phyloP scores from a whole-genome alignment of 2,329 filamentous ascomycete species.

The Aspergillus transmontanensis region DNA sequence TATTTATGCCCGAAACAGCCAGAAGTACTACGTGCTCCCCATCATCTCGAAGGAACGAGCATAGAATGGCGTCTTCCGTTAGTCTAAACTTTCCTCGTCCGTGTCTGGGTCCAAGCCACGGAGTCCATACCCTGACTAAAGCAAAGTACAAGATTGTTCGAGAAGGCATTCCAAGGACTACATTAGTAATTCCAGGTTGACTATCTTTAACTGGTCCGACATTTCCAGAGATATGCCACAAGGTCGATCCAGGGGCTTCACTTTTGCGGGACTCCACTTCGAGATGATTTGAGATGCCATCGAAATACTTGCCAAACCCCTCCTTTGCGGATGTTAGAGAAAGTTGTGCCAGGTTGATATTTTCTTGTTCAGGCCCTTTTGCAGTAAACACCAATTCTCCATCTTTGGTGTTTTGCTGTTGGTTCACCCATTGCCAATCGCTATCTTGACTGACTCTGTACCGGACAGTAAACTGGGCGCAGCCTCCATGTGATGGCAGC shows the following conservation, averaged over 20 bases:
- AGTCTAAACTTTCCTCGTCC: slow-evolving; percentile 67
- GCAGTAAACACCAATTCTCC: slow-evolving; percentile 46
- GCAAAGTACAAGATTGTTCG: slow-evolving; percentile 75
- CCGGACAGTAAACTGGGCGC: slow-evolving; percentile 46
- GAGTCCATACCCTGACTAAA: slow-evolving; percentile 74
- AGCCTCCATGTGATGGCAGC: slow-evolving; percentile 30
- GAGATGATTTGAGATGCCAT: slow-evolving; percentile 36
- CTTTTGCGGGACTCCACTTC: slow-evolving; percentile 38
- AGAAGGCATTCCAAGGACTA: slow-evolving; percentile 66
- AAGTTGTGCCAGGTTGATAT: slow-evolving; percentile 2
- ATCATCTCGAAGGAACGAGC: slow-evolving; percentile 72
- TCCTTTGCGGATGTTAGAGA: slow-evolving; percentile 11
- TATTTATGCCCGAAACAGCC: slow-evolving; percentile 72
- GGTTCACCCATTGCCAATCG: slow-evolving; percentile 50
- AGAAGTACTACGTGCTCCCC: slow-evolving; percentile 78
- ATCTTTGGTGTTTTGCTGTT: slow-evolving; percentile 41
- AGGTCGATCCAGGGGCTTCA: slow-evolving; percentile 43
- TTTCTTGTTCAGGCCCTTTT: slow-evolving; percentile 17
- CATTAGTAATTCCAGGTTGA: slow-evolving; percentile 58
- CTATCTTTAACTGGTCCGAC: slow-evolving; percentile 58
- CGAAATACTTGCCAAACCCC: slow-evolving; percentile 36
- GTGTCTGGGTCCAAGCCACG: slow-evolving; percentile 89
- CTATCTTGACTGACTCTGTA: slow-evolving; percentile 41
- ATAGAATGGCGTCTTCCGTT: slow-evolving; percentile 76
- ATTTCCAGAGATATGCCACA: slow-evolving; percentile 58